Evolutionary conservation across 495 filamentous ascomycete genomes (phyloP), one percentile per base, ranked within the genome.

Genomic region (Pseudevernia furfuracea): DNA sequence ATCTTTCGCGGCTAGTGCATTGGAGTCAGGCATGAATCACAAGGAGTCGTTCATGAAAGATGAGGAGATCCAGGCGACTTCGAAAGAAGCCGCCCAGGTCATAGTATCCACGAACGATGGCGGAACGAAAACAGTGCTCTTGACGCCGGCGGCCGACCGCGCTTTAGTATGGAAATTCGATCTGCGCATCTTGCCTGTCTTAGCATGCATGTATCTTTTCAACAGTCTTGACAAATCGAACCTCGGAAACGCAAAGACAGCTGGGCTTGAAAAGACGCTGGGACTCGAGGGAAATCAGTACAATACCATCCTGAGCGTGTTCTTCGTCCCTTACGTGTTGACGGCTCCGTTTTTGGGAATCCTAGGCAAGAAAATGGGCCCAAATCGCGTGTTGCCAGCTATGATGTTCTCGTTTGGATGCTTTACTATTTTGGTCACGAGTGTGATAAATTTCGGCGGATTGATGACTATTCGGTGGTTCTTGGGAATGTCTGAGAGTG

Each of bases 301-400:
- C 74, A 90, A 89, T 70, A 81, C 84, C 28, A 80, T 90, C 17
- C 74, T 91, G 23, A 82, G 80, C 28, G 85, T 91, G 66, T 92
- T 92, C 76, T 91, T 87, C 71, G 76, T 91, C n/a, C 89, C 89
- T 11, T 91, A 88, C 69, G 86, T 90, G 56, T 70, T 90, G 21
- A 86, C 82, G 55, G 87, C 84, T 10, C 87, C 85, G 3, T 83
- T 83, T 3, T 66, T 89, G 55, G 86, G 81, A 10, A 85, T 92
- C 75, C 71, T 88, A 6, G 86, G 85, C 58, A 89, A 91, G 74
- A 86, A 82, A 61, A 85, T 77, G 61, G 85, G 86, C 8, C 84
- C 86, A 1, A 78, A 82, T 37, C 76, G 79, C 5, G 84, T 87
- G n/a, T 77, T 91, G 9, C 85, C 87, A 6, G 67, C 84, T 30